phyloP scores from a whole-genome alignment of 441 rosid genomes.

The Populus hybrid region DNA sequence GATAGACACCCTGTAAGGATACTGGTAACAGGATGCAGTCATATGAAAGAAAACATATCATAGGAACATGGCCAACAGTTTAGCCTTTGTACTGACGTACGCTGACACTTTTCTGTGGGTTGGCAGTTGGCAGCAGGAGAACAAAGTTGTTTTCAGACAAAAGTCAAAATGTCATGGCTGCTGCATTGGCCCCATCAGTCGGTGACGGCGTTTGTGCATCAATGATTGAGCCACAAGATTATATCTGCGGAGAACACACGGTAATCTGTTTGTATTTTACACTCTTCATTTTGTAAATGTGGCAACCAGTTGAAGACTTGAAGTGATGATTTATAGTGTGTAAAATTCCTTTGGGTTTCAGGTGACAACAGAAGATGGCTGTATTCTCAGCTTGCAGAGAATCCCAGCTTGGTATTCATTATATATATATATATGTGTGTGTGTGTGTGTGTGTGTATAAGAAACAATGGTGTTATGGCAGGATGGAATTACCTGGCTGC shows the following conservation, averaged over 20 bases:
- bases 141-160: constrained; percentile 17
- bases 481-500: too few species aligned
- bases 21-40: too few species aligned
- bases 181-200: neutral
- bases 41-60: neutral
- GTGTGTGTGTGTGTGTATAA: too few species aligned
- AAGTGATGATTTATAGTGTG: neutral
- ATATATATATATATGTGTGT: too few species aligned
- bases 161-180: neutral
- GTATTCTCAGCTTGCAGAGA: constrained; percentile 65
- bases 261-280: constrained; percentile 6
- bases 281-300: neutral
- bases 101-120: constrained; percentile 29
- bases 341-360: constrained; percentile 16
- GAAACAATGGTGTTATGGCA: too few species aligned
- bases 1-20: too few species aligned
- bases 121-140: constrained; percentile 35
- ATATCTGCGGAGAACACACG: constrained; percentile 39
- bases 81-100: constrained; percentile 13
- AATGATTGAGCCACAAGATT: constrained; percentile 37
- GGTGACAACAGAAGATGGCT: constrained; percentile 85
- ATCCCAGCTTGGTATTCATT: constrained; percentile 26
- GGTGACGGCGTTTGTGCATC: constrained; percentile 39
- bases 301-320: too few species aligned
- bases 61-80: constrained; percentile 17